Evolutionary conservation across 1,139 yeast species (phyloP).

Genomic region (Yamadazyma membranifaciens): DNA sequence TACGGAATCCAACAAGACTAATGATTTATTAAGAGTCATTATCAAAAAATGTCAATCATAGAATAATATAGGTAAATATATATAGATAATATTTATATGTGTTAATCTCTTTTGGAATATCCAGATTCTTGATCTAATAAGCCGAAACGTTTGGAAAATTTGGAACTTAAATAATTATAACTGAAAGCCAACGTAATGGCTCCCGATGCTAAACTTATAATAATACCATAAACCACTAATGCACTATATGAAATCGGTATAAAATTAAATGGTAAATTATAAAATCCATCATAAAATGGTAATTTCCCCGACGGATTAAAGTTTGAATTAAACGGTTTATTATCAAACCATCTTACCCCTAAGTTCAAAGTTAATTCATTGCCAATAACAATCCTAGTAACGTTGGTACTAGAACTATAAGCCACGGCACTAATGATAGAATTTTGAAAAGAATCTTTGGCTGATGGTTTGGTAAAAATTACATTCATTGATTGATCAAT

Average conservation of each 20-base stretch:
- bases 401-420: slow-evolving; percentile 62
- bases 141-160: slow-evolving; percentile 20
- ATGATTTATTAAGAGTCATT: slow-evolving; percentile 37
- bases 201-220: slow-evolving; percentile 26
- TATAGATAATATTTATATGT: slow-evolving; percentile 10
- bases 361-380: slow-evolving; percentile 57
- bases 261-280: slow-evolving; percentile 32
- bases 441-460: slow-evolving; percentile 21
- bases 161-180: slow-evolving; percentile 23
- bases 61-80: not conserved
- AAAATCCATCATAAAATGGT: slow-evolving; percentile 44
- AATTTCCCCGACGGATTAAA: slow-evolving; percentile 19
- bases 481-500: slow-evolving; percentile 61
- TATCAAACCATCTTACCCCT: slow-evolving; percentile 58
- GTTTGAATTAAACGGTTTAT: slow-evolving; percentile 12
- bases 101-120: slow-evolving; percentile 26
- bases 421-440: slow-evolving; percentile 55
- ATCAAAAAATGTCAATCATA: slow-evolving; percentile 20
- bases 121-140: slow-evolving; percentile 29
- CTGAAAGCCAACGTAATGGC: slow-evolving; percentile 24
- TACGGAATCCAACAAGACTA: slow-evolving; percentile 22
- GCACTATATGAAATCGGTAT: slow-evolving; percentile 28
- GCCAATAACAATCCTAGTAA: slow-evolving; percentile 65
- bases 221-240: slow-evolving; percentile 21
- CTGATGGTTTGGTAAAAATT: slow-evolving; percentile 44